phyloP scores from a whole-genome alignment of 495 filamentous ascomycete genomes.

The Friedmanniomyces simplex region DNA sequence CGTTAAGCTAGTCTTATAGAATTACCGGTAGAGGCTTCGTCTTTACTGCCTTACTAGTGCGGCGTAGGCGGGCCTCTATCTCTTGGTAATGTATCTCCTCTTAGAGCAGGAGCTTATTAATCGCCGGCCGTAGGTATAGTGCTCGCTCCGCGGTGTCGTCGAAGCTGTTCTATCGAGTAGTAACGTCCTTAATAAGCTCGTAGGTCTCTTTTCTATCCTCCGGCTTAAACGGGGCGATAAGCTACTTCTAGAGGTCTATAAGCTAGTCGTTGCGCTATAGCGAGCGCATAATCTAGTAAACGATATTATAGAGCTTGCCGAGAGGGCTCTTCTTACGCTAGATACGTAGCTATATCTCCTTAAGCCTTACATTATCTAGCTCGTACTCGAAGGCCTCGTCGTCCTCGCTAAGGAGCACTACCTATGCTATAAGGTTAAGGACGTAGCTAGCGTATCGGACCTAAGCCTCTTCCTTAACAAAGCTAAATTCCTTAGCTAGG shows the following conservation, averaged over 20 bases:
- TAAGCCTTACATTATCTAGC: background rate
- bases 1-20: background rate
- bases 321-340: constrained; percentile 12
- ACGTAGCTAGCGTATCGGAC: constrained; percentile 12
- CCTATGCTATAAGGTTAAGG: constrained; percentile 14
- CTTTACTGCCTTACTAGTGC: background rate
- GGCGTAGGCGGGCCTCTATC: background rate
- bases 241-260: background rate
- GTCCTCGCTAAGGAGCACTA: constrained; percentile 1
- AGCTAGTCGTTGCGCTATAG: constrained; percentile 1
- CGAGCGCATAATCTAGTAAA: constrained; percentile 8
- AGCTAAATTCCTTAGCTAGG: constrained; percentile 7
- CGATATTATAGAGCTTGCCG: constrained; percentile 18
- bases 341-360: background rate
- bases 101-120: background rate
- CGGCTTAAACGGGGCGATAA: background rate
- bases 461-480: background rate
- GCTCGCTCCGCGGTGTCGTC: constrained; percentile 7
- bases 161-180: constrained; percentile 12
- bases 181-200: constrained; percentile 5
- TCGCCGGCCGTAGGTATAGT: constrained; percentile 7
- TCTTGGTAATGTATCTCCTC: background rate
- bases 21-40: constrained; percentile 1
- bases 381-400: constrained; percentile 1
- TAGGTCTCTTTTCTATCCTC: constrained; percentile 5